These are phyloP conservation scores for Diplotaxis tenuifolia DNA, from an alignment of 345 rosid species.

Conservation along the genomic window DNA sequence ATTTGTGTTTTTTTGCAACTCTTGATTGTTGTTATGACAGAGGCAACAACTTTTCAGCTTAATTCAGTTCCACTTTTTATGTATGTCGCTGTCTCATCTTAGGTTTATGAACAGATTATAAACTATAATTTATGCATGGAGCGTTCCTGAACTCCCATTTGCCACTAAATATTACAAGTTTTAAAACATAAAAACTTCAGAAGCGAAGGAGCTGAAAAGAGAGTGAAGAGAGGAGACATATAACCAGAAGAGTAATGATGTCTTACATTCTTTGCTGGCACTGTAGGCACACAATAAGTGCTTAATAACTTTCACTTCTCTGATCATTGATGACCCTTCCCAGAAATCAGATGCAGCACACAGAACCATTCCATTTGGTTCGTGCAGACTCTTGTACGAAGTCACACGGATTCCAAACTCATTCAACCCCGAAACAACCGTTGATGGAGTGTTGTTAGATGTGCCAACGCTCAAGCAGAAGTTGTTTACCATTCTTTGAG, in stretches of 20 bases:
- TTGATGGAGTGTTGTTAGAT: conserved; percentile 59
- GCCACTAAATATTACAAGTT: conserved; percentile 27
- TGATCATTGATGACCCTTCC: conserved; percentile 33
- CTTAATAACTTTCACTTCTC: conserved; percentile 19
- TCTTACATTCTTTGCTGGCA: conserved; percentile 26
- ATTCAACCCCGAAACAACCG: conserved; percentile 56
- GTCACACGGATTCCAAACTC: conserved; percentile 78
- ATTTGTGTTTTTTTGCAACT: no score
- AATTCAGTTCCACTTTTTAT: not conserved
- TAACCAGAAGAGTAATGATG: conserved; percentile 22
- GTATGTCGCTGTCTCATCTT: no score
- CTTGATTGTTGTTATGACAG: no score
- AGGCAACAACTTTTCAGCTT: no score
- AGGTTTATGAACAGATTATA: no score
- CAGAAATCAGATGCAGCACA: conserved; percentile 91
- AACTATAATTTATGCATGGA: conserved; percentile 71
- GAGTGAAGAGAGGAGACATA: conserved; percentile 9
- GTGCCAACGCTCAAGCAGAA: conserved; percentile 82
- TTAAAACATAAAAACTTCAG: not conserved
- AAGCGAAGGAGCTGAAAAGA: conserved; percentile 24
- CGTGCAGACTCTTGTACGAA: conserved; percentile 53
- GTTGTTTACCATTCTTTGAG: conserved; percentile 86
- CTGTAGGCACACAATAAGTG: conserved; percentile 17
- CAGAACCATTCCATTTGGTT: conserved; percentile 75
- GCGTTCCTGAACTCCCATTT: conserved; percentile 93